phyloP scores from a whole-genome alignment of 306 rosid species.

The Gastrolobium villosum region DNA sequence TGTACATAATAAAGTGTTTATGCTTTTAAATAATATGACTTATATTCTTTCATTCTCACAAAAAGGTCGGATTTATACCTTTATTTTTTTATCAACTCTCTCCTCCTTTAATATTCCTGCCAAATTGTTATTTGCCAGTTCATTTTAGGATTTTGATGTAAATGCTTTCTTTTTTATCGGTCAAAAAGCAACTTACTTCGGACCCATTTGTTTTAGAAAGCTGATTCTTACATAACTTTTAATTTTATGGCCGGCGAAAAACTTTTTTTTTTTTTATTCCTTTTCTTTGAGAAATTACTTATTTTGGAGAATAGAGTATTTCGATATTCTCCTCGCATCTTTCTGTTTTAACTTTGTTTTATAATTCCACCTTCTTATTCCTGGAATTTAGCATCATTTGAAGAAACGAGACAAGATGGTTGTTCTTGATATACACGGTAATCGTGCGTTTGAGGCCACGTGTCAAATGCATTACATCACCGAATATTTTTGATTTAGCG shows the following conservation, averaged over 20 bases:
- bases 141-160: neutral
- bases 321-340: neutral
- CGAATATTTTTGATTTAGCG: too few species aligned
- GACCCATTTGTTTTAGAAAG: neutral
- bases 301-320: constrained; percentile 1
- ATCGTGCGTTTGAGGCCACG: neutral
- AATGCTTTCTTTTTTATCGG: neutral
- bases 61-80: too few species aligned
- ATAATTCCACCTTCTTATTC: neutral
- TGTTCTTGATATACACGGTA: neutral
- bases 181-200: too few species aligned
- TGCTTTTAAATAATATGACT: too few species aligned
- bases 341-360: neutral
- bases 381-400: constrained; percentile 6
- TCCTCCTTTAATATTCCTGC: neutral
- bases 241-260: neutral
- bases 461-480: neutral
- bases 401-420: neutral
- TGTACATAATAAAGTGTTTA: too few species aligned
- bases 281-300: neutral
- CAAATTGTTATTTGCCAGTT: neutral
- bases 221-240: neutral
- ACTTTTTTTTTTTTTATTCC: neutral
- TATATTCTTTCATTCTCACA: too few species aligned
- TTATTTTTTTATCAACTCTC: too few species aligned